Base-by-base conservation (phyloP, 257 asterid genomes). In the Thymus mandschuricus region DNA sequence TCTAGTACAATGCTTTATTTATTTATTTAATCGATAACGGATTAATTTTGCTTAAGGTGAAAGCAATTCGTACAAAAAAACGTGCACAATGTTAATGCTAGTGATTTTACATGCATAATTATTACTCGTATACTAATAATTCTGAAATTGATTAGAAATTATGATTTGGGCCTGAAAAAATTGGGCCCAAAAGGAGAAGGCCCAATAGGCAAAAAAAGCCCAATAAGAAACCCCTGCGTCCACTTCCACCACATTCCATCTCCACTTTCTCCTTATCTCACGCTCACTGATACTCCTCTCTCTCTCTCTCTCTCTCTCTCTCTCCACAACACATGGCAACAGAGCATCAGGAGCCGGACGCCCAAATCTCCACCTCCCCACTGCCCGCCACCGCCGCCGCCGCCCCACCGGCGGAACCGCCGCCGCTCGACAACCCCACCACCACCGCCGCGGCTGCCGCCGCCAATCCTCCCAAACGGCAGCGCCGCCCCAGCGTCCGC, bases 401-500 rank as follows among this genome's bases (percentile, higher is more conserved):
- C 69, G 34, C 77, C 46, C 77, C 79, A n/a, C 70, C 81, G 4
- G 78, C 81, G 3, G 82, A 73, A 51, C 83, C 83, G 6, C 85
- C 84, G n/a, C 86, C 86, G 21, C 13, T 76, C 46, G 89, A 83
- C 50, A 64, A 46, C 67, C 83, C 80, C 31, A 8, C 33, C 31
- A 1, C 80, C 66, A 6, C 81, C 33, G 3, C 82, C 41, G 41
- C 78, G 48, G 35, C 80, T 71, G 82, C 86, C 79, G 65, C 85
- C 70, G 45, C 88, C 44, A 76, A 86, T 38, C 94, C 89, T 33
- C 86, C 98, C 15, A 94, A 94, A 68, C 88, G 98, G 8, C 98
- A 91, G 84, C 96, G 98, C 77, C 95, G 98, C 27, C 98, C 98
- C 66, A 94, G 97, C 80, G 97, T 94, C 73, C 89, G 98, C 49